Percentiles rank a stretch among this genome's conserved stretches.
Conservation (phyloP, 805 yeast species). For the Nakazawaea wyomingensis region DNA sequence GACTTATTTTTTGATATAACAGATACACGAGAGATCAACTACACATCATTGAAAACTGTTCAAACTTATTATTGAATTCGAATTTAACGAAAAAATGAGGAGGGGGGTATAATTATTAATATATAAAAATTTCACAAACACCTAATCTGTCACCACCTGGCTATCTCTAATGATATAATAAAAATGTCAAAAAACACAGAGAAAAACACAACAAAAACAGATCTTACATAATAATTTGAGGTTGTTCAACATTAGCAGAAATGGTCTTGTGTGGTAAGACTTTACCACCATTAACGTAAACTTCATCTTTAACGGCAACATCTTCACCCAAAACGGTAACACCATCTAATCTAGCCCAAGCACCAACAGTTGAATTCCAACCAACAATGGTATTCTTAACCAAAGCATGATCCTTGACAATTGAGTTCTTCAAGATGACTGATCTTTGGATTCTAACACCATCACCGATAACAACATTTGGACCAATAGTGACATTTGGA, state of each 20-base stretch:
- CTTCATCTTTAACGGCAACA: constrained; percentile 96
- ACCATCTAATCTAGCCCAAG: constrained; percentile 99
- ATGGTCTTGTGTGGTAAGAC: constrained; percentile 98
- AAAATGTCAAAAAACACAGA: too few relatives aligned
- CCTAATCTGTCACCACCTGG: too few relatives aligned
- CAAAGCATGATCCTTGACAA: constrained; percentile 95
- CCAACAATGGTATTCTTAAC: constrained; percentile 97
- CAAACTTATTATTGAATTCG: too few relatives aligned
- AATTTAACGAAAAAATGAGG: too few relatives aligned
- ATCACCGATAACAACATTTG: constrained; percentile 91
- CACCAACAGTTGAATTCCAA: constrained; percentile 97
- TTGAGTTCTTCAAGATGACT: constrained; percentile 85
- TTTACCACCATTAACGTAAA: constrained; percentile 98
- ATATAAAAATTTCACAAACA: too few relatives aligned
- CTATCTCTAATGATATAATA: too few relatives aligned
- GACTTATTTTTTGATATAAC: too few relatives aligned
- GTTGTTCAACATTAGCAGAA: constrained; percentile 93
- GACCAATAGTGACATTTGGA: constrained; percentile 97
- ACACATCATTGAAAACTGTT: too few relatives aligned
- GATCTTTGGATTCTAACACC: constrained; percentile 98
- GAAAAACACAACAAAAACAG: too few relatives aligned
- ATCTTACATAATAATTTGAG: constrained; percentile 93
- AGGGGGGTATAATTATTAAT: too few relatives aligned
- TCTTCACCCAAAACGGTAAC: constrained; percentile 98
- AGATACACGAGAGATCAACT: too few relatives aligned